These are phyloP conservation scores for Ophiorrhiza pumila DNA, from an alignment of 257 asterid species.

Conservation along the genomic window DNA sequence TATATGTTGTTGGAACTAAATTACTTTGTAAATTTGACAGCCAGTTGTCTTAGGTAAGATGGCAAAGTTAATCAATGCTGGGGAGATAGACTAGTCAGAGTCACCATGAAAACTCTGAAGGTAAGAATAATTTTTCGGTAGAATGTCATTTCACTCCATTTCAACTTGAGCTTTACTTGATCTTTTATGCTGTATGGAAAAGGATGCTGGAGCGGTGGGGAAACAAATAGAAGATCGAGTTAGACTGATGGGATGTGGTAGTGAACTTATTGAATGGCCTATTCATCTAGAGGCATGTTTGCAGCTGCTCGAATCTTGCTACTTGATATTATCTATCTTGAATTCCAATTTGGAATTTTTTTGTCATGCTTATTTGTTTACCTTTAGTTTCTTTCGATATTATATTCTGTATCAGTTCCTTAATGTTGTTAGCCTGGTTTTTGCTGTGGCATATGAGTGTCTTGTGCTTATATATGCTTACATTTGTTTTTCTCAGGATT, in stretches of 20 bases:
- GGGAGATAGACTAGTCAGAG: slow-evolving; percentile 94
- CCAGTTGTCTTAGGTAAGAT: slow-evolving; percentile 94
- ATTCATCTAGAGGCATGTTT: slow-evolving; percentile 82
- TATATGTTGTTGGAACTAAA: not conserved
- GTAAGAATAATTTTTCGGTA: too few relatives aligned
- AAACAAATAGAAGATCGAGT: slow-evolving; percentile 91
- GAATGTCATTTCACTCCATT: not conserved
- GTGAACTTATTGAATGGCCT: slow-evolving; percentile 77
- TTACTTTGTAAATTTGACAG: slow-evolving; percentile 38
- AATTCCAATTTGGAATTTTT: not conserved
- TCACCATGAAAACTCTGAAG: slow-evolving; percentile 91
- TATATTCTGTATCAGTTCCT: not conserved
- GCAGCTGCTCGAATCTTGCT: not conserved
- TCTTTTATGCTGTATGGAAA: slow-evolving; percentile 11
- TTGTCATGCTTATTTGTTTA: not conserved
- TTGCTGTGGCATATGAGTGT: not conserved
- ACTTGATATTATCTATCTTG: not conserved
- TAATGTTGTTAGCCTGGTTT: not conserved
- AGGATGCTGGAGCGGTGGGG: slow-evolving; percentile 90
- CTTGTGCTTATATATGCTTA: not conserved
- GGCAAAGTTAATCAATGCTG: slow-evolving; percentile 86
- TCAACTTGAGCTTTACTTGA: slow-evolving; percentile 16
- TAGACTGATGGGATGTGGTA: slow-evolving; percentile 89
- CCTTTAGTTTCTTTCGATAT: not conserved
- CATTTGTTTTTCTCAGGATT: not conserved